Percentiles rank a stretch among this genome's conserved stretches.
These are phyloP conservation scores for Phalaenopsis hybrid DNA, from an alignment of 116 monocot genomes.

Conservation along the genomic window DNA sequence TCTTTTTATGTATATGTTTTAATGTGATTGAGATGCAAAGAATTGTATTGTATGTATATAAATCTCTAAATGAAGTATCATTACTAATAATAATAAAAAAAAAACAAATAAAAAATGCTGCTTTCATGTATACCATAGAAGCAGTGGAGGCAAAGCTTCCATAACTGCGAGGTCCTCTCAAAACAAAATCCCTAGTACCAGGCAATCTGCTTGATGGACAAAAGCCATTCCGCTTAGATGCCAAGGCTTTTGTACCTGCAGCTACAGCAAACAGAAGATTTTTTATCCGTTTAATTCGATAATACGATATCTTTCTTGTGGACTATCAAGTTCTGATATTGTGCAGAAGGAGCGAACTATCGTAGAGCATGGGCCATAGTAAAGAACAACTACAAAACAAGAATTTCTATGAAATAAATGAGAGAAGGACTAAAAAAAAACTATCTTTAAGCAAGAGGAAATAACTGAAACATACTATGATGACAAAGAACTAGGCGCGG, in stretches of 20 bases:
- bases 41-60: too few relatives aligned
- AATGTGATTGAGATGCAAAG: too few relatives aligned
- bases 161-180: neutral
- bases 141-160: conserved; percentile 20
- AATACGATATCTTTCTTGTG: too few relatives aligned
- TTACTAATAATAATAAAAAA: too few relatives aligned
- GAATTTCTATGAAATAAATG: neutral
- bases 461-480: neutral
- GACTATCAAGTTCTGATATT: neutral
- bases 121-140: conserved; percentile 23
- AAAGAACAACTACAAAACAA: neutral
- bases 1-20: too few relatives aligned
- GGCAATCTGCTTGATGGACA: conserved; percentile 12
- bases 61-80: too few relatives aligned
- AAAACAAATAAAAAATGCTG: neutral
- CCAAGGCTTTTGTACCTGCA: conserved; percentile 15
- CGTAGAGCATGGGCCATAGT: neutral
- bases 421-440: neutral
- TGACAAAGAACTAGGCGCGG: neutral
- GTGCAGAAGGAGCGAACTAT: neutral
- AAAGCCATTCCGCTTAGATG: neutral
- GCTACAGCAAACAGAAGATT: neutral
- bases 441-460: neutral
- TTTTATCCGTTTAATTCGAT: neutral
- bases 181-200: conserved; percentile 4